Percentiles rank a stretch among this genome's conserved stretches.
phyloP scores from a whole-genome alignment of 192 early-diverging fungal genomes.

The Coemansia pectinata region DNA sequence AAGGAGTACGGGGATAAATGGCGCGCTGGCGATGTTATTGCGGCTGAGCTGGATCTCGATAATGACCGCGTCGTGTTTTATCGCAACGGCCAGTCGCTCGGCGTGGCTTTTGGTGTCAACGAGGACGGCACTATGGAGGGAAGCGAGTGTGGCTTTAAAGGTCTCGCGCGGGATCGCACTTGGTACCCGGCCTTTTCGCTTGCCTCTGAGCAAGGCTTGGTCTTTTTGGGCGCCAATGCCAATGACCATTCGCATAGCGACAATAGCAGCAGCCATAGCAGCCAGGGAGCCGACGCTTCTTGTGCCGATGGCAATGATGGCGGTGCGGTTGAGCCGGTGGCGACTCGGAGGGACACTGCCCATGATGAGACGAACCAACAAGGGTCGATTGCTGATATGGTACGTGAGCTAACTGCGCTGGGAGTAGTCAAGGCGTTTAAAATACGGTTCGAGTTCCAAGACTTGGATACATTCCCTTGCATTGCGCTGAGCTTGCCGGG shows the following conservation, averaged over 20 bases:
- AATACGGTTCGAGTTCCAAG: slow-evolving; percentile 41
- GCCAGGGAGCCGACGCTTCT: background rate
- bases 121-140: slow-evolving; percentile 23
- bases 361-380: background rate
- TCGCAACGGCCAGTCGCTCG: slow-evolving; percentile 36
- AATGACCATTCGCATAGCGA: slow-evolving; percentile 15
- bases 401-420: slow-evolving; percentile 3
- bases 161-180: slow-evolving; percentile 32
- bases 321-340: background rate
- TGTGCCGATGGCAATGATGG: background rate
- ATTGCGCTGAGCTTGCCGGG: slow-evolving; percentile 26
- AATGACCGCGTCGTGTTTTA: slow-evolving; percentile 39
- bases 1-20: slow-evolving; percentile 42
- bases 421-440: slow-evolving; percentile 26
- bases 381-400: background rate
- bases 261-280: background rate
- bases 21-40: slow-evolving; percentile 40
- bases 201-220: slow-evolving; percentile 42
- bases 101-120: slow-evolving; percentile 43
- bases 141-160: slow-evolving; percentile 23
- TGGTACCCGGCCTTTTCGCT: slow-evolving; percentile 54
- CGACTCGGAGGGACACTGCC: background rate
- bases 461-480: slow-evolving; percentile 38
- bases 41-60: slow-evolving; percentile 46
- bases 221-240: slow-evolving; percentile 29